Evolutionary conservation across 2,329 filamentous ascomycete species (phyloP).

Genomic region (Hawksworthiomyces lignivorus): DNA sequence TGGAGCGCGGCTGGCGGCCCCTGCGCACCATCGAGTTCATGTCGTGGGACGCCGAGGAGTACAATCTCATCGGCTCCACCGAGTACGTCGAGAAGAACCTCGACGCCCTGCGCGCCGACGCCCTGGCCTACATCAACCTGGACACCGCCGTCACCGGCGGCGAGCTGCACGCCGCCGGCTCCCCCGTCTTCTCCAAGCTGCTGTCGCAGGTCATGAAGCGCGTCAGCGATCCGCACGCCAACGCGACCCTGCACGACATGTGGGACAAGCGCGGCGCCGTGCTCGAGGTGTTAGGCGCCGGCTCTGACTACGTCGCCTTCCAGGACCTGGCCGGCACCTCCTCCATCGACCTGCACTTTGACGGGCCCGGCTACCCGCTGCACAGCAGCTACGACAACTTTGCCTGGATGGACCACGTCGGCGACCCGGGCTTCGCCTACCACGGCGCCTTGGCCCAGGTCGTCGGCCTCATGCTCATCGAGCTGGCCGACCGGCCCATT

Average conservation of each 20-base stretch:
- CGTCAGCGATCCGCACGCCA: slow-evolving; percentile 62
- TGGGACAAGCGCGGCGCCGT: slow-evolving; percentile 61
- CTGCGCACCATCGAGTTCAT: slow-evolving; percentile 94
- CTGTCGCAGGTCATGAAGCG: slow-evolving; percentile 67
- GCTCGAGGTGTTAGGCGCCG: slow-evolving; percentile 63
- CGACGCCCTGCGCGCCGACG: slow-evolving; percentile 63
- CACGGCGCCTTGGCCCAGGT: slow-evolving; percentile 74
- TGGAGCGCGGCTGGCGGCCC: slow-evolving; percentile 75
- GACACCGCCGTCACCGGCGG: slow-evolving; percentile 72
- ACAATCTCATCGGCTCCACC: slow-evolving; percentile 88
- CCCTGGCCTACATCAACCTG: slow-evolving; percentile 84
- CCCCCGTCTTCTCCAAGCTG: slow-evolving; percentile 68
- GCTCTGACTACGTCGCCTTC: slow-evolving; percentile 82
- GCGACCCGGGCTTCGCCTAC: slow-evolving; percentile 76
- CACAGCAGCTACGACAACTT: slow-evolving; percentile 87
- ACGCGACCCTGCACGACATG: slow-evolving; percentile 63
- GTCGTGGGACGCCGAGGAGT: slow-evolving; percentile 91
- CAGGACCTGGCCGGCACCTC: slow-evolving; percentile 86
- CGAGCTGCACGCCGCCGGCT: slow-evolving; percentile 70
- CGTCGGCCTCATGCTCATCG: slow-evolving; percentile 73
- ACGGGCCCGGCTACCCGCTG: slow-evolving; percentile 40
- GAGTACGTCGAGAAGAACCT: slow-evolving; percentile 87
- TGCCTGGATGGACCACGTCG: slow-evolving; percentile 71
- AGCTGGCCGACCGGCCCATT: slow-evolving; percentile 73
- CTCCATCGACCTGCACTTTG: slow-evolving; percentile 77